Evolutionary conservation across 225 moss, liverwort and hornwort species (phyloP).

Genomic region (Pseudoscleropodium purum): DNA sequence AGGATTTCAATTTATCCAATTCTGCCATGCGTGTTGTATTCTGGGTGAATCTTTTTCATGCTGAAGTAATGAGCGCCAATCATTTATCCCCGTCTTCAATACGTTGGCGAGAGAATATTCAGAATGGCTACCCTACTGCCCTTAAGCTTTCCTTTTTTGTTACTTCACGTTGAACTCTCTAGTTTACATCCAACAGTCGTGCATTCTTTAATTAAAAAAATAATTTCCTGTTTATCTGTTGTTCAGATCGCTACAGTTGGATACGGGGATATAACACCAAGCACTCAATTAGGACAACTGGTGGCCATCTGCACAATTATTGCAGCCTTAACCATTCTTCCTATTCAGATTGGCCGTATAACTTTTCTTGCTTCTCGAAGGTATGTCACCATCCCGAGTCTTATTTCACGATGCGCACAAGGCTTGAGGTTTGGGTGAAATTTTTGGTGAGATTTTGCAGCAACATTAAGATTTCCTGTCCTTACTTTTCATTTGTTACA

Average conservation of each 20-base stretch:
- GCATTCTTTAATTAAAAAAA: neutral
- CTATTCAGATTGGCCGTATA: constrained; percentile 81
- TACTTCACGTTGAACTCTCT: neutral
- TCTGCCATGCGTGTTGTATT: neutral
- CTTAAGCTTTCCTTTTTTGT: neutral
- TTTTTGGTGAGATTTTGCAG: neutral
- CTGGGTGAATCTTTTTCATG: neutral
- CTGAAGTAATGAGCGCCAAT: neutral
- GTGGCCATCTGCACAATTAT: constrained; percentile 65
- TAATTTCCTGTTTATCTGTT: neutral
- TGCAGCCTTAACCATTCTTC: constrained; percentile 58
- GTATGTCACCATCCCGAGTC: constrained; percentile 16
- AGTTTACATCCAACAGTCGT: neutral
- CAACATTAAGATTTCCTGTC: neutral
- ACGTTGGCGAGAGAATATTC: neutral
- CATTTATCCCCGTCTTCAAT: neutral
- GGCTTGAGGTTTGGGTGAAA: neutral
- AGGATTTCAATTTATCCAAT: neutral
- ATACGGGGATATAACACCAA: constrained; percentile 71
- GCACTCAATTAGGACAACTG: constrained; percentile 60
- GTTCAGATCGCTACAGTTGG: constrained; percentile 81
- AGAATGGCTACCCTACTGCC: neutral
- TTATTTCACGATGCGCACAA: neutral
- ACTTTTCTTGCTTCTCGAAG: constrained; percentile 72
- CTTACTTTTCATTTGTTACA: neutral